Evolutionary conservation across 441 rosid species (phyloP), one percentile per base, ranked within the genome.

Genomic region (Adansonia gregorii): DNA sequence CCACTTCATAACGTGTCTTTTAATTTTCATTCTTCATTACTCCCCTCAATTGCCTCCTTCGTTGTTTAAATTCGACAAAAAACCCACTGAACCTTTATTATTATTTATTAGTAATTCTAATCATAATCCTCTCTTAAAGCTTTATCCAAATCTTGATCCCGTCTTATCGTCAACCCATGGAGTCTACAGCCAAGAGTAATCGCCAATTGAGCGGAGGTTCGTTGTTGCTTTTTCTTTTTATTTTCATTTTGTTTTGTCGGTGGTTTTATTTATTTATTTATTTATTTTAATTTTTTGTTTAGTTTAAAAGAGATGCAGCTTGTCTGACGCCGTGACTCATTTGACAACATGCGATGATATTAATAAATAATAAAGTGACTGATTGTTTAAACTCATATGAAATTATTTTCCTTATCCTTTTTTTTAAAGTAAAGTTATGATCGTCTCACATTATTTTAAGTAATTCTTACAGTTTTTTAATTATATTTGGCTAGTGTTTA

Each of bases 11-110:
- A 89, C 92, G 48, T 86, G 89, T 78, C 86, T 89, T 55, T 77
- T 91, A 81, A 87, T 90, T 79, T 91, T 89, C 67, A 84, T 83
- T 75, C 97, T 89, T 76, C 92, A 89, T 83, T 87, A 79, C 19
- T 94, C 95, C 59, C 97, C 95, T 49, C 95, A 88, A 45, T 88
- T 88, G 77, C 84, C 88, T 56, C 83, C 83, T 74, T 85, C 89
- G 11, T 82, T 88, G 19, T 85, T 84, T 82, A 84, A 87, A 48
- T 81, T 84, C 71, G 90, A 87, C 73, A 86, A 84, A 74, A 85
- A 87, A 77, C 76, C 89, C 52, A 55, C 83, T 64, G 86, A 87
- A 54, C 86, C 87, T 49, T 83, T 86, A 24, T 85, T 80, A 73
- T 69, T 59, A 4, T 39, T 15, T 55, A 80, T 2, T 41, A 75